Conservation (phyloP, 805 yeast genomes). For the Cephaloascus albidus region DNA sequence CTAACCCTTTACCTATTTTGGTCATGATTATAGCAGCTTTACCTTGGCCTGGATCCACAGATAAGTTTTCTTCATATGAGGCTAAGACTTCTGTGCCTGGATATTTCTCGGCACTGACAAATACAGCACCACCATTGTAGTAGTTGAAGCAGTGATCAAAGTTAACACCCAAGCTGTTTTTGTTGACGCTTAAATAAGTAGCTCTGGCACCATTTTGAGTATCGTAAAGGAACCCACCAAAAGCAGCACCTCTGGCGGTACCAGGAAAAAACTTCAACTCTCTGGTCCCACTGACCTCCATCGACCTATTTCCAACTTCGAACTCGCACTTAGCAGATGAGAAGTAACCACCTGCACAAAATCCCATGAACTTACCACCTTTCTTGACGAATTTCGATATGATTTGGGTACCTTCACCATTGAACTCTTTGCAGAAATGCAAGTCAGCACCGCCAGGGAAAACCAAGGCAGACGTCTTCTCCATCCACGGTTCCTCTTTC, state of each 20-base stretch:
- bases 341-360: slow-evolving; percentile 95
- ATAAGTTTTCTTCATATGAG: slow-evolving; percentile 44
- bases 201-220: slow-evolving; percentile 71
- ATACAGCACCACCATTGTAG: slow-evolving; percentile 87
- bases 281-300: slow-evolving; percentile 82
- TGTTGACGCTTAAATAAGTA: slow-evolving; percentile 31
- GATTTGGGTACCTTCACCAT: slow-evolving; percentile 55
- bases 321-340: slow-evolving; percentile 72
- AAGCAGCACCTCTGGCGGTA: slow-evolving; percentile 71
- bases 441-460: slow-evolving; percentile 97
- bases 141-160: slow-evolving; percentile 30
- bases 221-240: slow-evolving; percentile 70
- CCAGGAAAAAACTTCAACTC: slow-evolving; percentile 84
- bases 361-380: slow-evolving; percentile 82
- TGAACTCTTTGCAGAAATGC: slow-evolving; percentile 68
- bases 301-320: slow-evolving; percentile 56
- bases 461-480: slow-evolving; percentile 70
- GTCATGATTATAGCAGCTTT: slow-evolving; percentile 69
- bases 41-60: slow-evolving; percentile 31
- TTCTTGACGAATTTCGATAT: slow-evolving; percentile 56
- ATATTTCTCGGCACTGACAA: slow-evolving; percentile 61
- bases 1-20: slow-evolving; percentile 65
- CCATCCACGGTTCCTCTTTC: slow-evolving; percentile 79
- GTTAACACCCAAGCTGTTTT: slow-evolving; percentile 16
- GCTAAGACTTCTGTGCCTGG: slow-evolving; percentile 68